These are phyloP conservation scores for Cardamine chenopodiifolia DNA, from an alignment of 345 rosid genomes.

Conservation along the genomic window DNA sequence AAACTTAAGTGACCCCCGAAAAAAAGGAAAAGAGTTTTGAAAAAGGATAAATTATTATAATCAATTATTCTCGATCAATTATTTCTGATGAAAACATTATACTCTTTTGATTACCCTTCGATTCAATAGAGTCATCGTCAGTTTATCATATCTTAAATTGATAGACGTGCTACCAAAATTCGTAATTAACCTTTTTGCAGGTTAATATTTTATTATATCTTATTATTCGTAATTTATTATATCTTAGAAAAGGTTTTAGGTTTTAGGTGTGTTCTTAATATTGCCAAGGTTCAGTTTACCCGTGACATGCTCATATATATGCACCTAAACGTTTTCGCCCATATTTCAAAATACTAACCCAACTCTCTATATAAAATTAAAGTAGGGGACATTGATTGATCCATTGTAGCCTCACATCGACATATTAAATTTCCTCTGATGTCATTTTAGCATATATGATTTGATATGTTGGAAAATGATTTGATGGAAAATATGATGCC, in stretches of 20 bases:
- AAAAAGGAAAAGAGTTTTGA: not conserved
- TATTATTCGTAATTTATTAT: too few relatives aligned
- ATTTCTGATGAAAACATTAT: not conserved
- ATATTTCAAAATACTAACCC: not conserved
- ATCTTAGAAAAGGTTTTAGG: slow-evolving; percentile 4
- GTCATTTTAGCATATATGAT: not conserved
- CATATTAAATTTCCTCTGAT: not conserved
- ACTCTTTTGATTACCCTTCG: not conserved
- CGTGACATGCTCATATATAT: slow-evolving; percentile 33
- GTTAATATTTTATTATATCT: too few relatives aligned
- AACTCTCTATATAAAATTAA: not conserved
- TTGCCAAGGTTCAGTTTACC: slow-evolving; percentile 19
- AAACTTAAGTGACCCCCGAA: not conserved
- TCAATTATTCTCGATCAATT: not conserved
- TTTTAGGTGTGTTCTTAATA: slow-evolving; percentile 33
- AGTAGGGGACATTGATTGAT: not conserved
- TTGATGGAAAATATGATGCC: not conserved
- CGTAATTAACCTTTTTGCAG: slow-evolving; percentile 9
- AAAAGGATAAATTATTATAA: not conserved
- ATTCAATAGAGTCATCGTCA: not conserved
- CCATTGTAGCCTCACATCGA: slow-evolving; percentile 10
- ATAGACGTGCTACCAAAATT: too few relatives aligned
- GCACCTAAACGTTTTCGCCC: slow-evolving; percentile 21
- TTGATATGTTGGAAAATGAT: not conserved
- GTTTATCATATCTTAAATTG: not conserved